Evolutionary conservation across 2,329 filamentous ascomycete genomes (phyloP), one percentile per base, ranked within the genome.

Genomic region (Cladobotryum protrusum): DNA sequence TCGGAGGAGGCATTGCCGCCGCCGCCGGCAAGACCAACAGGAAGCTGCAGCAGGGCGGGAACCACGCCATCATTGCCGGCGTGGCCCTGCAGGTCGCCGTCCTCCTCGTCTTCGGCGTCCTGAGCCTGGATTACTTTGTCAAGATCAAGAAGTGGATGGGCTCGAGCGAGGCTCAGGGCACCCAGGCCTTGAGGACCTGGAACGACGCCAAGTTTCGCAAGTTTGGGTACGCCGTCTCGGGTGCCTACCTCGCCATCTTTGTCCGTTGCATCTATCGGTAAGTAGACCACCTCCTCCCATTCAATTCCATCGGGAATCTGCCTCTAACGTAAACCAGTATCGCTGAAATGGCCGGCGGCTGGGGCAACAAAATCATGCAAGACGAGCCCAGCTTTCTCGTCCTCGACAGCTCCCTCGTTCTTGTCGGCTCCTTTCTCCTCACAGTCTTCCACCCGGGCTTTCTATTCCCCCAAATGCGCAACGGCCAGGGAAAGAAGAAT

Each of bases 341-440:
- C 47, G 77, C 75, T 1, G 81, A 85, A 61, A 82, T 85, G 78
- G 75, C 77, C 2, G 78, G 78, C 20, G 81, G 82, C 17, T 85
- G 81, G 80, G 78, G 77, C 9, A 83, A 81, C 65, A 60, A 70
- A 14, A 78, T 84, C 61, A 84, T 85, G 79, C 78, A 81, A 56
- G 74, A 83, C 63, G 70, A 85, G 67, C 67, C 71, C 41, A 76
- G 74, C 15, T 85, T 84, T 58, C 72, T 82, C 52, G 73, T 78
- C 12, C 71, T 84, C 36, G 81, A 85, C 57, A 59, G 59, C 53
- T 69, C 68, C 49, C 73, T 81, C 62, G 67, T 81, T 47, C 61
- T 78, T 20, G 64, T 82, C 50, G 71, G 75, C 20, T 71, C 72
- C 14, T 59, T 68, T 15, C 67, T 79, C 17, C 68, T 82, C 34